These are phyloP conservation scores for Fusarium sp. DNA, from an alignment of 2,329 filamentous ascomycete species.

Conservation along the genomic window DNA sequence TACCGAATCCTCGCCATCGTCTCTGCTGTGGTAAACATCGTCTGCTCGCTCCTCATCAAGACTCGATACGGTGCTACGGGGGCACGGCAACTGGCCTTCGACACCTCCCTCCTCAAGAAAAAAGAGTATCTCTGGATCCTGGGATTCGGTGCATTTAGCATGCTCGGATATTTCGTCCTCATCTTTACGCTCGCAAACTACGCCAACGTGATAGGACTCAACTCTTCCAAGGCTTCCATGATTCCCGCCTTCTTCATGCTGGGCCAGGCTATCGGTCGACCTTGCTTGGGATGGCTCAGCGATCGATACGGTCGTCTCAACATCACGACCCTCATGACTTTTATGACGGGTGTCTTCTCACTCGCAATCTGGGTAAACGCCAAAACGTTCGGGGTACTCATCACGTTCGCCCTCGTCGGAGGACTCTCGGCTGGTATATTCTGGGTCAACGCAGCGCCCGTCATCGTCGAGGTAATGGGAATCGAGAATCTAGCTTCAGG, in stretches of 20 bases:
- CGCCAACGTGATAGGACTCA: slow-evolving; percentile 68
- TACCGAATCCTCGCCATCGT: slow-evolving; percentile 63
- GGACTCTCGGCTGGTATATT: slow-evolving; percentile 17
- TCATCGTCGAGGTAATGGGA: slow-evolving; percentile 20
- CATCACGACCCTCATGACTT: slow-evolving; percentile 66
- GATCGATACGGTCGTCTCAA: slow-evolving; percentile 73
- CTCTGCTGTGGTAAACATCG: slow-evolving; percentile 65
- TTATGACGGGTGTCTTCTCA: slow-evolving; percentile 1
- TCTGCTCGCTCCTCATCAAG: slow-evolving; percentile 66
- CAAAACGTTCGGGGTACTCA: slow-evolving; percentile 12
- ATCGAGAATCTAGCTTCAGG: slow-evolving; percentile 15
- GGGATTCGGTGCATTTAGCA: slow-evolving; percentile 69
- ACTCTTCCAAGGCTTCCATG: slow-evolving; percentile 68
- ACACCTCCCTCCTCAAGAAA: slow-evolving; percentile 46
- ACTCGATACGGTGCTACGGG: slow-evolving; percentile 54
- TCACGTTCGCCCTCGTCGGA: slow-evolving; percentile 6
- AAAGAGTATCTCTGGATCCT: slow-evolving; percentile 69
- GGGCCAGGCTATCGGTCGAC: slow-evolving; percentile 69
- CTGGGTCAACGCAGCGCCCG: slow-evolving; percentile 20
- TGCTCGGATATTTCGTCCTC: slow-evolving; percentile 74
- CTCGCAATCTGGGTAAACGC: slow-evolving; percentile 26
- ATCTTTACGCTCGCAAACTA: slow-evolving; percentile 75
- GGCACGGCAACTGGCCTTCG: slow-evolving; percentile 19
- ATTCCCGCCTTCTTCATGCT: slow-evolving; percentile 73
- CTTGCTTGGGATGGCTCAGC: slow-evolving; percentile 71